phyloP scores from a whole-genome alignment of 139 green algal species.

The Tetradesmus obliquus region DNA sequence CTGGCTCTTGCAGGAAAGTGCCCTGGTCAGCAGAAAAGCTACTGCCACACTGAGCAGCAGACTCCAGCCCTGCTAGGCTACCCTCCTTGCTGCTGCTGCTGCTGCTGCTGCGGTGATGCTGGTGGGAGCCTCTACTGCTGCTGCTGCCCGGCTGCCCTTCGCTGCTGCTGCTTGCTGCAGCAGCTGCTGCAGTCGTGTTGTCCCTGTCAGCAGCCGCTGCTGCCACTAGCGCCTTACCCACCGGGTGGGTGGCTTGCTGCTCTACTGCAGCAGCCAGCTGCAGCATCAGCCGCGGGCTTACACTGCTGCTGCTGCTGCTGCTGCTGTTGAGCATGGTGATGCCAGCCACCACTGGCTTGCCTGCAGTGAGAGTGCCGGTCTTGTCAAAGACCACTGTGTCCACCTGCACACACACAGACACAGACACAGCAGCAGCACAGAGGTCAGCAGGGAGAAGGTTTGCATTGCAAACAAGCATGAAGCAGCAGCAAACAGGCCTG shows the following conservation, averaged over 20 bases:
- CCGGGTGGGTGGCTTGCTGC: slow-evolving; percentile 78
- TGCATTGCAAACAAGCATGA: neutral
- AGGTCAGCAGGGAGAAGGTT: neutral
- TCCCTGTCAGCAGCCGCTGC: slow-evolving; percentile 39
- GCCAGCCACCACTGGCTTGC: slow-evolving; percentile 74
- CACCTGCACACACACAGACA: slow-evolving; percentile 51
- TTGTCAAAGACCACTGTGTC: slow-evolving; percentile 96
- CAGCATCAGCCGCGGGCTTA: slow-evolving; percentile 61
- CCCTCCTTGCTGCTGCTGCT: slow-evolving; percentile 15
- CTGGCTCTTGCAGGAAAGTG: slow-evolving; percentile 85
- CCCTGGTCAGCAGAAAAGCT: slow-evolving; percentile 57
- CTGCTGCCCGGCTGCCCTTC: slow-evolving; percentile 43
- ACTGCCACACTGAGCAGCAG: slow-evolving; percentile 1
- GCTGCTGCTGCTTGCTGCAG: slow-evolving; percentile 22
- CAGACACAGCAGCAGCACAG: slow-evolving; percentile 11
- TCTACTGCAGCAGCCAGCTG: slow-evolving; percentile 82
- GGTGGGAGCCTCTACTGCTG: neutral
- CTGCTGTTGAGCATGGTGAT: slow-evolving; percentile 26
- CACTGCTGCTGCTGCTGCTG: slow-evolving; percentile 13
- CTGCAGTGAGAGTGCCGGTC: slow-evolving; percentile 93
- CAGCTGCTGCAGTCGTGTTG: neutral
- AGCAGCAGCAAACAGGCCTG: neutral
- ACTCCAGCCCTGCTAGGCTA: neutral
- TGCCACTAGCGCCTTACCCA: slow-evolving; percentile 65
- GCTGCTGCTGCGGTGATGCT: slow-evolving; percentile 27